These are phyloP conservation scores for Lathyrus oleraceus DNA, from an alignment of 306 rosid genomes.

Conservation along the genomic window DNA sequence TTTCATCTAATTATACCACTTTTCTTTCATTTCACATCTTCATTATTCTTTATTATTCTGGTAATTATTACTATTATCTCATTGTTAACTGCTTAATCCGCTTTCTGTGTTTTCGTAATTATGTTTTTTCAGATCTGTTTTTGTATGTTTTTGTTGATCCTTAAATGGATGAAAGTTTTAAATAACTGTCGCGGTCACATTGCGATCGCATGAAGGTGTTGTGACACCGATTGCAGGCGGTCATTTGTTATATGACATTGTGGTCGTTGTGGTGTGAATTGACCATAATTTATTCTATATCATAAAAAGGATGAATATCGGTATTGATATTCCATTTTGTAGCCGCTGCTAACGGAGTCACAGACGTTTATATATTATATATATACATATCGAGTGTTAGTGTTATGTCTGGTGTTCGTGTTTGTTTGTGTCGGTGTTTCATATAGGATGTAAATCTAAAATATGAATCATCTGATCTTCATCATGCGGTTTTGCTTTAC, in stretches of 20 bases:
- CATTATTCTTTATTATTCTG: neutral
- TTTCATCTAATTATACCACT: neutral
- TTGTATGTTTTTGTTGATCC: neutral
- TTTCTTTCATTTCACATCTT: neutral
- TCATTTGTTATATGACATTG: too few species aligned
- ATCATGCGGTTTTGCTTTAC: too few species aligned
- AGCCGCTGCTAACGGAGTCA: neutral
- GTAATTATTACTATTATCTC: neutral
- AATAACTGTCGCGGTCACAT: too few species aligned
- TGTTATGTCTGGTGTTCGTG: neutral
- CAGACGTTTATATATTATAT: neutral
- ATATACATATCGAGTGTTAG: neutral
- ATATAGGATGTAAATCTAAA: neutral
- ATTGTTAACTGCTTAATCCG: neutral
- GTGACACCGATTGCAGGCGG: too few species aligned
- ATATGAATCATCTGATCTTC: neutral
- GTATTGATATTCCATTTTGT: too few species aligned
- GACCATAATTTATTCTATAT: too few species aligned
- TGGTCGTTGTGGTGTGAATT: too few species aligned
- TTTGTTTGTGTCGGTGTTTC: neutral
- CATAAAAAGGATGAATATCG: too few species aligned
- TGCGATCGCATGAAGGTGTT: too few species aligned
- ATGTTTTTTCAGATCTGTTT: constrained; percentile 29
- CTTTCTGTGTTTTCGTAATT: neutral
- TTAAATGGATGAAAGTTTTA: too few species aligned